Evolutionary conservation across 345 rosid genomes (phyloP).

Genomic region (Triadica sebifera): DNA sequence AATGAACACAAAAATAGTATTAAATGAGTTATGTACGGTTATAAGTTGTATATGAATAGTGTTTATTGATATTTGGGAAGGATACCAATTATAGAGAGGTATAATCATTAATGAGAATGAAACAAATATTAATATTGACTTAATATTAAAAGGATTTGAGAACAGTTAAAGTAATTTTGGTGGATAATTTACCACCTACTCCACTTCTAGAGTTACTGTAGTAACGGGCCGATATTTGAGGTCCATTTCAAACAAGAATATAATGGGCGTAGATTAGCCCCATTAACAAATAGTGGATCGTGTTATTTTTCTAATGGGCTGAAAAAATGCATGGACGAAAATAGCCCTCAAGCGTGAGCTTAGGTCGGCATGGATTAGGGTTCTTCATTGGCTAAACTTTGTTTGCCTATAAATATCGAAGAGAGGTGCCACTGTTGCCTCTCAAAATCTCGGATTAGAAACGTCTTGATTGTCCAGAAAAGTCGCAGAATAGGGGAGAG

Average conservation of each 20-base stretch:
- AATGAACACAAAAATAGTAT: too few relatives aligned
- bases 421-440: neutral
- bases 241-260: neutral
- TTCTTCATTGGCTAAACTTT: conserved; percentile 6
- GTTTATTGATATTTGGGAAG: too few relatives aligned
- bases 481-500: neutral
- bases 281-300: neutral
- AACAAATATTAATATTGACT: too few relatives aligned
- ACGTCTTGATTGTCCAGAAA: too few relatives aligned
- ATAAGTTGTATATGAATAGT: too few relatives aligned
- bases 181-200: too few relatives aligned
- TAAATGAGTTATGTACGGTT: too few relatives aligned
- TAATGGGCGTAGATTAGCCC: neutral
- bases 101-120: too few relatives aligned
- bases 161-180: too few relatives aligned
- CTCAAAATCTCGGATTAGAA: neutral
- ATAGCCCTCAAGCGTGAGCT: neutral
- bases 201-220: too few relatives aligned
- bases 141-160: too few relatives aligned
- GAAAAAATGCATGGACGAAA: neutral
- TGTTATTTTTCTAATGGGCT: neutral
- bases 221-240: neutral
- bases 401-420: neutral
- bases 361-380: conserved; percentile 10
- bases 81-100: too few relatives aligned